phyloP scores from a whole-genome alignment of 352 stramenopile species.

The Thalassiosira exigua region DNA sequence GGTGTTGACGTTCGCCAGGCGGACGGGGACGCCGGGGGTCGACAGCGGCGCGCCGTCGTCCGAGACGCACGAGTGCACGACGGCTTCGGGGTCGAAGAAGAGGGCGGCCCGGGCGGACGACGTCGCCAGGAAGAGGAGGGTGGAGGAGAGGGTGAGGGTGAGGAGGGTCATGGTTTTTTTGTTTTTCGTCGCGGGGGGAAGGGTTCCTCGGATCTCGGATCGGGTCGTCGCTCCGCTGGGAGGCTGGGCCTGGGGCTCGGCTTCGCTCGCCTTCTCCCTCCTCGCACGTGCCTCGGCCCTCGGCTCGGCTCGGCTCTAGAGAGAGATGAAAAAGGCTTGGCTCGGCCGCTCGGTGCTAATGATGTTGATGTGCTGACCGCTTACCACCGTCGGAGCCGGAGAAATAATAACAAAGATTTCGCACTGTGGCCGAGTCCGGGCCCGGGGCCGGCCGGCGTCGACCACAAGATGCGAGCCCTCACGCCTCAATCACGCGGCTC shows the following conservation, averaged over 20 bases:
- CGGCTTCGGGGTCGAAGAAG: conserved; percentile 18
- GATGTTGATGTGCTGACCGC: too few relatives aligned
- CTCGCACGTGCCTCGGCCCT: too few relatives aligned
- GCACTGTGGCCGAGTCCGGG: too few relatives aligned
- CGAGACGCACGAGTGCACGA: background rate
- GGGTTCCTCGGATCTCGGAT: background rate
- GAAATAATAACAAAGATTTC: too few relatives aligned
- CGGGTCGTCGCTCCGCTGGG: background rate
- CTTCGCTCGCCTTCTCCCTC: too few relatives aligned
- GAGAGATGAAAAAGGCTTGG: too few relatives aligned
- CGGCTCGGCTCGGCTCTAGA: too few relatives aligned
- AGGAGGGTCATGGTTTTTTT: background rate
- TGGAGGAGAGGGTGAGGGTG: background rate
- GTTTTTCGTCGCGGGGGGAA: background rate
- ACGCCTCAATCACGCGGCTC: too few relatives aligned
- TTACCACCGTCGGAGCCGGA: too few relatives aligned
- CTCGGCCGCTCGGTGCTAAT: too few relatives aligned
- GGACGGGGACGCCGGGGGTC: background rate
- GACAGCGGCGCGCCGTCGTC: background rate
- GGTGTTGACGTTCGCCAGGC: background rate
- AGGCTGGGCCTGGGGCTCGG: background rate
- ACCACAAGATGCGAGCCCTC: too few relatives aligned
- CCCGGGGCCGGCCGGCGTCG: too few relatives aligned
- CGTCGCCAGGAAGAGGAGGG: background rate
- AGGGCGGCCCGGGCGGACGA: background rate